Conservation (phyloP, 495 filamentous ascomycete species). For the Cenococcum geophilum region DNA sequence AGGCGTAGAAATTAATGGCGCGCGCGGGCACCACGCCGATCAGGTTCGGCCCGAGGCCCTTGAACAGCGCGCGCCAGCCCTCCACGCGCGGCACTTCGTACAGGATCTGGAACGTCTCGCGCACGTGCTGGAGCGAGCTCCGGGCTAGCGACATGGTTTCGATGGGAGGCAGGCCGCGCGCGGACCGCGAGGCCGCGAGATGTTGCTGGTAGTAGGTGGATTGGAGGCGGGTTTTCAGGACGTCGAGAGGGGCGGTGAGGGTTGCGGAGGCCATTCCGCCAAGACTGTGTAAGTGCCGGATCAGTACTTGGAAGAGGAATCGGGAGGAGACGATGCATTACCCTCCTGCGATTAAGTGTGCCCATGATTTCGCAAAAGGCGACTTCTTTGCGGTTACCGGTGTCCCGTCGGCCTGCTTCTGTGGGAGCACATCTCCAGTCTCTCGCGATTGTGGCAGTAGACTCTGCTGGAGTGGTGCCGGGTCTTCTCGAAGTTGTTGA, state of each 20-base stretch:
- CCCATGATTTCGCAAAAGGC: constrained; percentile 71
- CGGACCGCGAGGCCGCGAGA: constrained; percentile 44
- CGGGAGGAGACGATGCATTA: constrained; percentile 41
- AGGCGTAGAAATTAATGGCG: constrained; percentile 82
- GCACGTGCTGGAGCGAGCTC: constrained; percentile 54
- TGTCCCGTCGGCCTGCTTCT: constrained; percentile 35
- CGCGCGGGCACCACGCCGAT: constrained; percentile 81
- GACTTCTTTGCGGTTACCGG: constrained; percentile 38
- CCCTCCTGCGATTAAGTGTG: constrained; percentile 85
- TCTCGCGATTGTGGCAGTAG: constrained; percentile 53
- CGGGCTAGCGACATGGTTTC: constrained; percentile 44
- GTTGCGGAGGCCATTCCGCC: constrained; percentile 84
- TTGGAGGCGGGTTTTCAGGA: constrained; percentile 83
- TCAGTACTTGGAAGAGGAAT: constrained; percentile 5
- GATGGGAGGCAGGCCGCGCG: constrained; percentile 45
- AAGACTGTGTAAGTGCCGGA: constrained; percentile 47
- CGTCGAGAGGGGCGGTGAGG: constrained; percentile 83
- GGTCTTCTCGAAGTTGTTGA: constrained; percentile 15
- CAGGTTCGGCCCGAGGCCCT: constrained; percentile 80
- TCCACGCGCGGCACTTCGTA: constrained; percentile 67
- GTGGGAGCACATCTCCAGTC: constrained; percentile 51
- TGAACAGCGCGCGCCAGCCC: constrained; percentile 80
- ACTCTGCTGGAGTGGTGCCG: constrained; percentile 15
- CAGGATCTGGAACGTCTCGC: constrained; percentile 77
- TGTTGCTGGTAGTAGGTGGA: constrained; percentile 83